These are phyloP conservation scores for Termitomyces sp. DNA, from an alignment of 768 basidiomycete genomes.

Conservation along the genomic window DNA sequence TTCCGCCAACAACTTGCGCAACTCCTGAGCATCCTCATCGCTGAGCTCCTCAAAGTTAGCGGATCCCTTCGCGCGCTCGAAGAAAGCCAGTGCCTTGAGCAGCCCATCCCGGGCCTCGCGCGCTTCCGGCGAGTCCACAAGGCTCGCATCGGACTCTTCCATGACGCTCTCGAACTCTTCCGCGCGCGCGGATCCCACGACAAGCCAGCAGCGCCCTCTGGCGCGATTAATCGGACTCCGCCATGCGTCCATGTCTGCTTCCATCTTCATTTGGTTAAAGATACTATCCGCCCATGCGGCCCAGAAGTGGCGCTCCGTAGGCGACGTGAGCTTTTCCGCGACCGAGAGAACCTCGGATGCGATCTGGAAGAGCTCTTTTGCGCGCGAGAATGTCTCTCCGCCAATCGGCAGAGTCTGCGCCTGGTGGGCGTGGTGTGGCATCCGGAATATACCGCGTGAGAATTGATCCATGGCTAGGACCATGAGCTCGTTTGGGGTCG, in stretches of 20 bases:
- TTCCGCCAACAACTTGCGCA: conserved; percentile 40
- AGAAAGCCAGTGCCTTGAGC: conserved; percentile 34
- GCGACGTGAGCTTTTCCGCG: conserved; percentile 45
- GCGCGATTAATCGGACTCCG: conserved; percentile 36
- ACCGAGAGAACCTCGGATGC: conserved; percentile 55
- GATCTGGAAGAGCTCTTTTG: conserved; percentile 56
- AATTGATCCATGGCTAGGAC: conserved; percentile 65
- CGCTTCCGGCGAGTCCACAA: conserved; percentile 43
- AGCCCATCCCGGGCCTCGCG: conserved; percentile 50
- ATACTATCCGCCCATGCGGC: conserved; percentile 57
- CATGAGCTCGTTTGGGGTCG: conserved; percentile 46
- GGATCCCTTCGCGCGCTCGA: conserved; percentile 32
- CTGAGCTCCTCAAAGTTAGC: conserved; percentile 12
- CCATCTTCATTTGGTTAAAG: conserved; percentile 60
- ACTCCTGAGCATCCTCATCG: conserved; percentile 19
- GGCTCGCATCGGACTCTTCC: conserved; percentile 33
- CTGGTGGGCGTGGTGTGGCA: conserved; percentile 44
- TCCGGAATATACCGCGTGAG: conserved; percentile 62
- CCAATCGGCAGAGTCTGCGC: conserved; percentile 8
- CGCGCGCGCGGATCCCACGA: conserved; percentile 46
- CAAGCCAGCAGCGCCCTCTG: conserved; percentile 50
- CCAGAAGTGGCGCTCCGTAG: conserved; percentile 48
- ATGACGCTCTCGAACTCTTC: conserved; percentile 52
- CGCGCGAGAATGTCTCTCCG: conserved; percentile 42
- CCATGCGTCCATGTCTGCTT: conserved; percentile 49